Evolutionary conservation across 352 stramenopile species (phyloP).

Genomic region (Blastocystis sp.): DNA sequence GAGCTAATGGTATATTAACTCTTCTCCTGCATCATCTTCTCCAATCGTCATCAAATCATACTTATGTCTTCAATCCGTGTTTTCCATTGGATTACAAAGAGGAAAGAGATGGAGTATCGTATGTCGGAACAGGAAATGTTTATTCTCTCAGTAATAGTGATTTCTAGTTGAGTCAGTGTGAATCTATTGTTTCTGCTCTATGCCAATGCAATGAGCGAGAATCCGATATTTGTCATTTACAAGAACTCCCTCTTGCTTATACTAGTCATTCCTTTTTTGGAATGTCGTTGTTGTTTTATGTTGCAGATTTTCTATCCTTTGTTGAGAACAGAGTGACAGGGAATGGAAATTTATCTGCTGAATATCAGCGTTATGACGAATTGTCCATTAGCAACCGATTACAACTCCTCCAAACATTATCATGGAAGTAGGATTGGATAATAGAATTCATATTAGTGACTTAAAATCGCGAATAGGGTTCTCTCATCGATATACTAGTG

Average conservation of each 20-base stretch:
- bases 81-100: conserved; percentile 15
- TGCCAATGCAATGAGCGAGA: background rate
- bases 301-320: conserved; percentile 32
- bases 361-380: background rate
- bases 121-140: background rate
- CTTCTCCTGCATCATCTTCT: background rate
- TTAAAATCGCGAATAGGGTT: background rate
- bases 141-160: background rate
- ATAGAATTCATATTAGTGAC: background rate
- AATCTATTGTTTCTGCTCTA: background rate
- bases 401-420: background rate
- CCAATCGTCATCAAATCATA: background rate
- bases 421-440: background rate
- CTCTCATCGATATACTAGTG: background rate
- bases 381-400: background rate
- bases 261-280: background rate
- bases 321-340: background rate
- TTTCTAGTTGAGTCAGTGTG: conserved; percentile 5
- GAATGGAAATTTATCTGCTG: background rate
- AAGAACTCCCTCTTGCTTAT: background rate
- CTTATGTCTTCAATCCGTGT: background rate
- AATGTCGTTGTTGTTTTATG: conserved; percentile 59
- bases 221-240: background rate
- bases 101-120: background rate
- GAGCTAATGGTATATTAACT: background rate